Percentiles rank a stretch among this genome's conserved stretches.
Conservation (phyloP, 1,284 basidiomycete species). For the Fomitopsis schrenkii region DNA sequence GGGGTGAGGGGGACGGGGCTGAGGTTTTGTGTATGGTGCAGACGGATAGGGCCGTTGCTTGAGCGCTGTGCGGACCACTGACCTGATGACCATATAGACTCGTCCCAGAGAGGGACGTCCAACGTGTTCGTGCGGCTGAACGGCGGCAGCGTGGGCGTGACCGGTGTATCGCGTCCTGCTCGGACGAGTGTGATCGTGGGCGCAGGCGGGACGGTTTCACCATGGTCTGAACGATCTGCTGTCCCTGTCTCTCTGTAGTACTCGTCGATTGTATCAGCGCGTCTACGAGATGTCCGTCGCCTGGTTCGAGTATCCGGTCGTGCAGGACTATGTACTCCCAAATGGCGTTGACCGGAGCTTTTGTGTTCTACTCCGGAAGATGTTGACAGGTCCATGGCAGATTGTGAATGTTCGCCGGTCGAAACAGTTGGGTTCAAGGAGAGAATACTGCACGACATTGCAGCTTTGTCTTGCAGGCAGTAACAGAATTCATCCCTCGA, state of each 20-base stretch:
- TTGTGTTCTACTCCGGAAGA: constrained; percentile 13
- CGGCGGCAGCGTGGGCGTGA: neutral
- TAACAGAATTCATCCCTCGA: too few relatives aligned
- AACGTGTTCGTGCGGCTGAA: neutral
- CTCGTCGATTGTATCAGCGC: constrained; percentile 1
- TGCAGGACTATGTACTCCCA: constrained; percentile 19
- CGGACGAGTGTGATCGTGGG: constrained; percentile 22
- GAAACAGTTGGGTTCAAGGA: too few relatives aligned
- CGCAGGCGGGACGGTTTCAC: constrained; percentile 8
- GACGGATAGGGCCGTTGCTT: neutral
- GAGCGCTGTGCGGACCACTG: neutral
- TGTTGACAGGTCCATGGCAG: constrained; percentile 19
- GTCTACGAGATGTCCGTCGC: neutral
- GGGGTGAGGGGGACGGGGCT: constrained; percentile 21
- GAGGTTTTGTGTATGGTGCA: neutral
- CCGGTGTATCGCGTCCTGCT: neutral
- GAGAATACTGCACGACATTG: too few relatives aligned
- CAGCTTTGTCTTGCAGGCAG: too few relatives aligned
- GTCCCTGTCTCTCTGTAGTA: constrained; percentile 8
- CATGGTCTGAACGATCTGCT: constrained; percentile 9
- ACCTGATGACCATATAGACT: neutral
- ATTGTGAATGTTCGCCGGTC: neutral
- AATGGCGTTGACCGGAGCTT: constrained; percentile 20
- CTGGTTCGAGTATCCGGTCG: neutral
- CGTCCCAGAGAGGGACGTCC: neutral